Base-by-base conservation (phyloP, 768 basidiomycete genomes). In the Boletus sp. region DNA sequence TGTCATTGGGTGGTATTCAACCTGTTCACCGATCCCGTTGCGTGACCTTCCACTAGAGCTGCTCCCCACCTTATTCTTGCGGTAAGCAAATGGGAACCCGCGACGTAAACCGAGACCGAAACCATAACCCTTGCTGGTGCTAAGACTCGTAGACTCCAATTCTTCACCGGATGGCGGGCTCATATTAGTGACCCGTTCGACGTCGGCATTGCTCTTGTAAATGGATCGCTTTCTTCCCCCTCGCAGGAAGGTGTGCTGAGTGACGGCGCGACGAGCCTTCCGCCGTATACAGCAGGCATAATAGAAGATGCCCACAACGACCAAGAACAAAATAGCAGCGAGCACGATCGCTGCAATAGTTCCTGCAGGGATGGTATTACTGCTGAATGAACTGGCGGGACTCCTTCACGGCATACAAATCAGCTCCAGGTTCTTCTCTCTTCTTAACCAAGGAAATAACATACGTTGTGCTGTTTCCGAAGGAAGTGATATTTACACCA, bases 311-410 rank as follows among this genome's bases (percentile, higher is more conserved):
- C 71, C 70, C 9, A 78, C 54, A 5, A 83, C 54, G 29, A 85
- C 50, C 60, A 83, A 73, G 27, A 78, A 75, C 9, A 89, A 71
- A 19, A 82, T 65, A 21, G 77, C 76, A 3, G 81, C 85, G 2
- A 90, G 74, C 10, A 77, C 78, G 30, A 87, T 72, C 0, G 86
- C 88, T 19, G 86, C 87, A 50, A 88, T 82, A 2, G 86, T 83
- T 40, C 87, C 85, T 55, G 72, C 71, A 2, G 79, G 55, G 19
- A 76, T 70, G 1, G 75, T 69, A 33, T 47, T 49, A 32, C 53
- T 47, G 35, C 52, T 54, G 4, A 60, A 53, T 7, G 59, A 37
- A 47, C 49, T 55, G 39, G 68, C 49, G 10, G 61, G 53, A 51
- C 57, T 54, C 34, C 65, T 64, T 56, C 34, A 38, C n/a, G 30